Base-by-base conservation (phyloP, 306 rosid genomes). In the Cucurbita maxima region DNA sequence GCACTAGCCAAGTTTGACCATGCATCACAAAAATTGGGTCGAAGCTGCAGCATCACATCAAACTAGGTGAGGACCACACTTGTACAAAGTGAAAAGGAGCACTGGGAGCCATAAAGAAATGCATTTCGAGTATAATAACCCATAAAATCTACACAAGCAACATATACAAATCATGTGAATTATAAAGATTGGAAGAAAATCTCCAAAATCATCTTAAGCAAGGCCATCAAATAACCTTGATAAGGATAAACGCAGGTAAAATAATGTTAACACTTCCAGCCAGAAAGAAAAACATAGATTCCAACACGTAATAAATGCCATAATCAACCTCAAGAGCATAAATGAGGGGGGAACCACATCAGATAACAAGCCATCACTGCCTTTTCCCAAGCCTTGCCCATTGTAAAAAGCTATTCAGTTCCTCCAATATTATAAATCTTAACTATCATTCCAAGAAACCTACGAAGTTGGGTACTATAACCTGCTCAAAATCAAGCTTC, bases 1-100 rank as follows among this genome's bases (percentile, higher is more conserved):
- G 99, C 97, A 83, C 97, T 95, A 25, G 96, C 96, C 73, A 95
- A 78, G 84, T 95, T 95, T 81, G 99, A 89, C 97, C 97, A 95
- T 55, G 99, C 97, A 84, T 95, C 99, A 66, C 92, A 85, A 81
- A 95, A 95, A 87, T 84, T 91, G 69, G 99, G 99, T 62, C 96
- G 91, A 79, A 95, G 89, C 99, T 95, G 87, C 79, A 83, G 66
- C 30, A 75, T 62, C 76, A 55, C 45, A 57, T 15, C 25, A 57
- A 73, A 34, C 57, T 43, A 57, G 38, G 19, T 73, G 38, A 73
- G 54, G 16, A 44, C 5, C 68, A 59, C 51, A 66, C 34, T 44
- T 15, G 20, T 6, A 5, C 20, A 61, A 48, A 44, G 34, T 50
- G 15, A 54, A 66, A 13, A 79, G 10, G 22, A 48, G 8, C 13